Evolutionary conservation across 805 yeast species (phyloP), one percentile per base, ranked within the genome.

Genomic region (Yarrowia phangngaensis): DNA sequence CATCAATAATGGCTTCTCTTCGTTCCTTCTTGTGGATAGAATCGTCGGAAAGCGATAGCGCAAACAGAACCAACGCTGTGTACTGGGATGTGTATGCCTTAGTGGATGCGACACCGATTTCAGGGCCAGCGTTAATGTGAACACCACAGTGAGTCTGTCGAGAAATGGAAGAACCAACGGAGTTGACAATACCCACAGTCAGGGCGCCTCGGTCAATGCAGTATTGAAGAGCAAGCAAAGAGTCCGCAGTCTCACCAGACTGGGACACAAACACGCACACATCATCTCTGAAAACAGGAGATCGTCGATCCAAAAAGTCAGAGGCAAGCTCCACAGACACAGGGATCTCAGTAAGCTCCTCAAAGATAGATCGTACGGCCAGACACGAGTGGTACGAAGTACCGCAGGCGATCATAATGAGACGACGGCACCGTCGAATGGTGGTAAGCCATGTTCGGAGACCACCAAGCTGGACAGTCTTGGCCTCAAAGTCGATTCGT

Each of bases 91-190:
- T 92, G 72, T 92, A 92, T 20, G 98, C 98, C 71, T 92, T 92
- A 38, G 99, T 92, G 9, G 97, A 88, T 8, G 99, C 99, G 58
- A 92, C 99, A 68, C 98, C 97, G 56, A 92, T 92, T 70, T 92
- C 99, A 35, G 98, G 98, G 56, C 99, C 99, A 40, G 98, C 98
- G 64, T 92, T 92, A 65, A 92, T 89, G 67, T 92, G 99, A 51
- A 92, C 96, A 78, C 99, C 99, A 74, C 98, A 92, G 69, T 89
- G 95, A 16, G 99, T 92, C 63, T 80, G 88, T 70, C 99, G 82
- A 6, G 97, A 90, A 67, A 92, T 87, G 31, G 92, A 80, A 4
- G 98, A 92, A 62, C 99, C 99, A 32, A 92, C 99, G 57, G 89
- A 78, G 74, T 92, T 92, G 55, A 92, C 98, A 62, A 92, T 85